phyloP scores from a whole-genome alignment of 2,329 filamentous ascomycete species.

The Phyllosticta citrichinensis region DNA sequence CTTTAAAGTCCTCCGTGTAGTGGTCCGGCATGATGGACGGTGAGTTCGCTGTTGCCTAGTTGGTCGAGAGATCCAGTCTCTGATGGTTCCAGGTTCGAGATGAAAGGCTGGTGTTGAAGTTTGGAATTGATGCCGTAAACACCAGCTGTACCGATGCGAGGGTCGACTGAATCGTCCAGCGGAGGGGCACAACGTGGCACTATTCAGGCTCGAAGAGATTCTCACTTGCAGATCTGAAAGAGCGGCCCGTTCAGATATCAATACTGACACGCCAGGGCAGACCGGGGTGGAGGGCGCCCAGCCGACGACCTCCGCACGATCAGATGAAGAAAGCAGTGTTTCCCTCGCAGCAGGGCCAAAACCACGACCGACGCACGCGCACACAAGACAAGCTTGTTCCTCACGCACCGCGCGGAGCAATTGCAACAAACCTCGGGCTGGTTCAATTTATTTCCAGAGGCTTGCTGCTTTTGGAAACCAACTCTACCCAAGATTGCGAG shows the following conservation, averaged over 20 bases:
- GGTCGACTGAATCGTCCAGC: neutral
- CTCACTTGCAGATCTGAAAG: neutral
- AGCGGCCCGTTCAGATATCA: neutral
- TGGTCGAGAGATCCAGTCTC: neutral
- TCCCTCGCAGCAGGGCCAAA: neutral
- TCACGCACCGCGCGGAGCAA: neutral
- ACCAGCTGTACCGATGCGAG: neutral
- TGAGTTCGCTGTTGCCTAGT: neutral
- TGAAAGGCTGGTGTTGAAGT: neutral
- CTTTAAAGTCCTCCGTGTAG: neutral
- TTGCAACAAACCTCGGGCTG: neutral
- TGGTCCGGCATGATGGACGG: neutral
- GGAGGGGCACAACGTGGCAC: neutral
- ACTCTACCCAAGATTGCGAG: neutral
- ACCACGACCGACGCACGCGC: neutral
- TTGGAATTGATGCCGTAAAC: neutral
- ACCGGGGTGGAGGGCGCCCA: neutral
- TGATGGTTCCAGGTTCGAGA: neutral
- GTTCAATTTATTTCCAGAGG: neutral
- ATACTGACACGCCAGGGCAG: neutral
- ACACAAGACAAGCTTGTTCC: neutral
- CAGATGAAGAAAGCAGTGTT: neutral
- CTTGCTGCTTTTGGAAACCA: neutral
- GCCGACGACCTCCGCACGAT: slow-evolving; percentile 2
- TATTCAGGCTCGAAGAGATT: neutral